These are phyloP conservation scores for Piedraia hortae DNA, from an alignment of 2,329 filamentous ascomycete species.

Conservation along the genomic window DNA sequence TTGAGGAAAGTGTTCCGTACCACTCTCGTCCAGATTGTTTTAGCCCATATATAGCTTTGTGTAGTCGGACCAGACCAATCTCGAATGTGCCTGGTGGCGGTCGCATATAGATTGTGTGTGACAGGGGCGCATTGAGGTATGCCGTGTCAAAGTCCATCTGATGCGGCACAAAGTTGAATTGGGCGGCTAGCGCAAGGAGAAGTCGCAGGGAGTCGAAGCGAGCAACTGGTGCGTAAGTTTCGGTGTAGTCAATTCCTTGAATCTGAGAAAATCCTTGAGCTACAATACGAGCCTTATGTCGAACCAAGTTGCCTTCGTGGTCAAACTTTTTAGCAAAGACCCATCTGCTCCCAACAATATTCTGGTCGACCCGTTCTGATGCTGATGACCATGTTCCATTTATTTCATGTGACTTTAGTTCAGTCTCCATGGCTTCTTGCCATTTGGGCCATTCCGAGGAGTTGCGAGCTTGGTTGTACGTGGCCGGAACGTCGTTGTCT, in stretches of 20 bases:
- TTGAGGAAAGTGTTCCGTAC: constrained; percentile 1
- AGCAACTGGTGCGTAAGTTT: constrained; percentile 6
- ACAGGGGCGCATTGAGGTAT: constrained; percentile 4
- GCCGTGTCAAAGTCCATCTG: constrained; percentile 5
- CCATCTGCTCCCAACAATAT: constrained; percentile 2
- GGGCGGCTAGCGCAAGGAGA: constrained; percentile 3
- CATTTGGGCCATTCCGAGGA: too few species aligned
- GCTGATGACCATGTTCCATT: too few species aligned
- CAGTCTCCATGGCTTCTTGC: too few species aligned
- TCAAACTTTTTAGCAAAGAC: constrained; percentile 6
- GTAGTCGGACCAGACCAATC: not conserved
- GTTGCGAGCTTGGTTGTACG: too few species aligned
- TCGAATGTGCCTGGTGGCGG: constrained; percentile 2
- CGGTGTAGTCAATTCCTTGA: constrained; percentile 6
- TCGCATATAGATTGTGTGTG: constrained; percentile 4
- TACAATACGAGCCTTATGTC: constrained; percentile 6
- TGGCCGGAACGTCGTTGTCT: too few species aligned
- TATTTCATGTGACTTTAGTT: too few species aligned
- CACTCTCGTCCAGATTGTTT: constrained; percentile 3
- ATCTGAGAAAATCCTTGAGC: constrained; percentile 6
- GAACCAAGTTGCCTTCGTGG: constrained; percentile 2
- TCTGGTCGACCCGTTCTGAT: not conserved
- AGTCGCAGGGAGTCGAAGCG: constrained; percentile 2
- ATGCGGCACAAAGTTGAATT: constrained; percentile 1
- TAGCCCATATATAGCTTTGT: constrained; percentile 4